Base-by-base conservation (phyloP, 2,329 filamentous ascomycete genomes). In the Thelonectria discophora region DNA sequence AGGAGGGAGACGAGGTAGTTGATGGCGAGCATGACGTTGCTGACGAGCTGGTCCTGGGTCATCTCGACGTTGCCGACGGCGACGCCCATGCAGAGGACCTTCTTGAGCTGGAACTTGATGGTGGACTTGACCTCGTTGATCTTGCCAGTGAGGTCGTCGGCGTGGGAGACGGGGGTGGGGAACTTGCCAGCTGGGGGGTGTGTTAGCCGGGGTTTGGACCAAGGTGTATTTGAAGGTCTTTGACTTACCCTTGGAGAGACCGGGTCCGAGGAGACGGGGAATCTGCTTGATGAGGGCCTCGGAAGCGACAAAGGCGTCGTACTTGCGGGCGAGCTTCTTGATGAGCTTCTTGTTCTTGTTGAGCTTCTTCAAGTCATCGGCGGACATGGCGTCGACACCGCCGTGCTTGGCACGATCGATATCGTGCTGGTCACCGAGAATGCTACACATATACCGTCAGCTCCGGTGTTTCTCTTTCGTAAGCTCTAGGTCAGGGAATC, bases 321-420 rank as follows among this genome's bases (percentile, higher is more conserved):
- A 98, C 88, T 99, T 99, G 90, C 94, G 93, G 70, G 95, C 95
- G 73, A 99, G 92, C 91, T 99, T 99, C 93, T 99, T 99, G 90
- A 99, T 97, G 78, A 98, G 90, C 91, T 99, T 99, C 92, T 99
- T 98, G 93, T 99, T 99, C 93, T 99, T 99, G 91, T 99, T 99
- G 75, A 99, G 93, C 91, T 99, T 99, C 92, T 99, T 99, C 85
- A 99, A 86, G 84, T 99, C 95, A 78, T 99, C 95, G 72, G 92
- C 84, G 78, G 92, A 97, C 95, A 98, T 98, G 85, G 94, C 93
- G 80, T 99, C 95, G 75, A 98, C 89, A 81, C 93, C 94, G 78
- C 93, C 92, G 88, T 99, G 95, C 90, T 99, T 99, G 80, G 95
- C 94, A 88, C 95, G 94, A 82, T 99, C 95, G 80, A 99, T 96